phyloP scores from a whole-genome alignment of 1,284 basidiomycete species.

The Moesziomyces antarcticus region DNA sequence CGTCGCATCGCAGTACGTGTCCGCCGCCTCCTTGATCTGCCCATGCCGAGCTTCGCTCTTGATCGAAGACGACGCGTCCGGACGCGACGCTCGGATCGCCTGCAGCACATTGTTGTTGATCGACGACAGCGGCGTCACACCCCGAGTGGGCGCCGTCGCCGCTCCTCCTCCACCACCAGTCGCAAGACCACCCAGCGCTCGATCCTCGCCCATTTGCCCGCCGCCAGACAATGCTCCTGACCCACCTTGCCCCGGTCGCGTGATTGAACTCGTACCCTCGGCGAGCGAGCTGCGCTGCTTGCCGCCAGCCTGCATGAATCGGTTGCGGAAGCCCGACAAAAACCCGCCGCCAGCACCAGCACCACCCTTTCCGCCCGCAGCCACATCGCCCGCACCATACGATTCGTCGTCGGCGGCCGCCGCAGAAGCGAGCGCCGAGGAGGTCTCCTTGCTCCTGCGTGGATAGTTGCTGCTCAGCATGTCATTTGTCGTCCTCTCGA shows the following conservation, averaged over 20 bases:
- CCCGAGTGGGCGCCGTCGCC: slow-evolving; percentile 42
- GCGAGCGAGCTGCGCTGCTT: slow-evolving; percentile 54
- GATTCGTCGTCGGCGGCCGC: slow-evolving; percentile 12
- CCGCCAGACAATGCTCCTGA: slow-evolving; percentile 22
- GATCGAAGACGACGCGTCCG: slow-evolving; percentile 66
- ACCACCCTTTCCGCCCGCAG: slow-evolving; percentile 3
- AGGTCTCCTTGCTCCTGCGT: slow-evolving; percentile 33
- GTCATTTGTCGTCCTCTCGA: slow-evolving; percentile 64
- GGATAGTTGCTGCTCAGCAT: slow-evolving; percentile 61
- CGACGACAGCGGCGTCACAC: slow-evolving; percentile 64
- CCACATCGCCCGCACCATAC: background rate
- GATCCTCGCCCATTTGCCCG: slow-evolving; percentile 30
- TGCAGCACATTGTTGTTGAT: slow-evolving; percentile 67
- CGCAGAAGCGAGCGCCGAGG: slow-evolving; percentile 10
- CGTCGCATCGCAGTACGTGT: slow-evolving; percentile 68
- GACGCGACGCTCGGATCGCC: slow-evolving; percentile 68
- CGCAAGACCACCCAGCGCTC: slow-evolving; percentile 17
- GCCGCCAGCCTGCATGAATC: slow-evolving; percentile 29
- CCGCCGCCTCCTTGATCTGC: slow-evolving; percentile 68
- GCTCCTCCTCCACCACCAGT: slow-evolving; percentile 7
- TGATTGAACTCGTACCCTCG: slow-evolving; percentile 58
- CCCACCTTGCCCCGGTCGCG: slow-evolving; percentile 26
- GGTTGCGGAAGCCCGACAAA: slow-evolving; percentile 49
- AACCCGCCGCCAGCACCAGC: slow-evolving; percentile 32
- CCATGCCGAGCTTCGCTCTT: slow-evolving; percentile 64